Percentiles rank a stretch among this genome's conserved stretches.
Evolutionary conservation across 352 stramenopile genomes (phyloP).

Genomic region (Elongisporangium undulatum): DNA sequence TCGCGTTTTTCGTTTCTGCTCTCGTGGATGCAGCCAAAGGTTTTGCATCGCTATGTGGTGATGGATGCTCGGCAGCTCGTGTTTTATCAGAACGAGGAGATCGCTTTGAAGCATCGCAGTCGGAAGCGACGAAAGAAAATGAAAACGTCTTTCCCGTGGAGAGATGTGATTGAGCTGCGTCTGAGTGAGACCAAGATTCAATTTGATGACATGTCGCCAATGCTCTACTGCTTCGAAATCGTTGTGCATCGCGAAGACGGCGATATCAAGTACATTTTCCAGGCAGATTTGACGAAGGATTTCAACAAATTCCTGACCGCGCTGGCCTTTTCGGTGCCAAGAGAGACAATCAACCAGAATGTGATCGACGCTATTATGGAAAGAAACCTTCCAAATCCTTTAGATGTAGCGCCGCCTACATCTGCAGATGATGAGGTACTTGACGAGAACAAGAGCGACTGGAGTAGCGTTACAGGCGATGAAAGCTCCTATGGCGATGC

Average conservation of each 20-base stretch:
- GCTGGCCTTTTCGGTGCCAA: conserved; percentile 63
- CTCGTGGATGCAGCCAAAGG: conserved; percentile 70
- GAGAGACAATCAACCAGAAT: conserved; percentile 54
- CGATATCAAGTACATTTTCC: conserved; percentile 78
- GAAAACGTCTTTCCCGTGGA: conserved; percentile 72
- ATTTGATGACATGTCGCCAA: conserved; percentile 79
- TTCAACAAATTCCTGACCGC: conserved; percentile 77
- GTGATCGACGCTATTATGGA: conserved; percentile 60
- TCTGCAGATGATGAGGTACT: conserved; percentile 30
- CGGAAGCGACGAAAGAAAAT: conserved; percentile 70
- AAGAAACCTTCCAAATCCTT: conserved; percentile 53
- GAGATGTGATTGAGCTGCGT: conserved; percentile 50
- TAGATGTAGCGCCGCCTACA: conserved; percentile 23
- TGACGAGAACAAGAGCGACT: conserved; percentile 75
- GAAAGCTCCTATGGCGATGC: conserved; percentile 75
- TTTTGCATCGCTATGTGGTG: conserved; percentile 79
- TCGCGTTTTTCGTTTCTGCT: conserved; percentile 47
- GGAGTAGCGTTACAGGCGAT: conserved; percentile 82
- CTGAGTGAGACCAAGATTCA: conserved; percentile 74
- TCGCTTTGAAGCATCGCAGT: conserved; percentile 73
- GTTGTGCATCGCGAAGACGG: conserved; percentile 45
- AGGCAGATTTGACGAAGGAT: conserved; percentile 64
- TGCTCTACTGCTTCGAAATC: conserved; percentile 78
- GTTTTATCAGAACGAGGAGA: conserved; percentile 82
- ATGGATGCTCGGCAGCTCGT: conserved; percentile 66